Conservation (phyloP, 2,329 filamentous ascomycete species). For the Chalaropsis ovoidea region DNA sequence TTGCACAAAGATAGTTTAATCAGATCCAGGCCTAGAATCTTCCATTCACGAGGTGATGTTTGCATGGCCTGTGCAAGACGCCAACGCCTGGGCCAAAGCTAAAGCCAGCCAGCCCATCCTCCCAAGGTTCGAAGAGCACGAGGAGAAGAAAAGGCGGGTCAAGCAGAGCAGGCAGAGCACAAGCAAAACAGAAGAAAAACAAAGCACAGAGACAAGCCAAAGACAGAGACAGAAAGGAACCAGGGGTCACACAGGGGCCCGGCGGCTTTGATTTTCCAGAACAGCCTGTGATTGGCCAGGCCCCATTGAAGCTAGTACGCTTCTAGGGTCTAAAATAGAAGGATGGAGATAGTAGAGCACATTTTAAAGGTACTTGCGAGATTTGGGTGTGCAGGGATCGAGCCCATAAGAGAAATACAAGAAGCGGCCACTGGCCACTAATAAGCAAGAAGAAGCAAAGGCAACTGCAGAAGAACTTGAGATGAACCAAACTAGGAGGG, state of each 20-base stretch:
- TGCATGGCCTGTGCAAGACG: neutral
- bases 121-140: neutral
- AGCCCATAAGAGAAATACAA: neutral
- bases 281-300: neutral
- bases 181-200: neutral
- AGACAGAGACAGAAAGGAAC: neutral
- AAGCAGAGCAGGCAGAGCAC: neutral
- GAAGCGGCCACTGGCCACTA: neutral
- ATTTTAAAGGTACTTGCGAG: neutral
- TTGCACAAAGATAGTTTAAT: neutral
- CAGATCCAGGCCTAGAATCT: neutral
- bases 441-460: constrained; percentile 1
- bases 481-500: neutral
- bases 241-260: constrained; percentile 5
- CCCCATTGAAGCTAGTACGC: neutral
- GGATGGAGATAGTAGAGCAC: neutral
- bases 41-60: too few relatives aligned
- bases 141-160: neutral
- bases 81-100: constrained; percentile 1
- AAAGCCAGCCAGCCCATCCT: neutral
- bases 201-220: neutral
- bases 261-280: neutral
- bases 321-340: constrained; percentile 6
- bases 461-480: neutral
- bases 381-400: neutral